Evolutionary conservation across 179 eudicot species (phyloP).

Genomic region (Vitellaria paradoxa): DNA sequence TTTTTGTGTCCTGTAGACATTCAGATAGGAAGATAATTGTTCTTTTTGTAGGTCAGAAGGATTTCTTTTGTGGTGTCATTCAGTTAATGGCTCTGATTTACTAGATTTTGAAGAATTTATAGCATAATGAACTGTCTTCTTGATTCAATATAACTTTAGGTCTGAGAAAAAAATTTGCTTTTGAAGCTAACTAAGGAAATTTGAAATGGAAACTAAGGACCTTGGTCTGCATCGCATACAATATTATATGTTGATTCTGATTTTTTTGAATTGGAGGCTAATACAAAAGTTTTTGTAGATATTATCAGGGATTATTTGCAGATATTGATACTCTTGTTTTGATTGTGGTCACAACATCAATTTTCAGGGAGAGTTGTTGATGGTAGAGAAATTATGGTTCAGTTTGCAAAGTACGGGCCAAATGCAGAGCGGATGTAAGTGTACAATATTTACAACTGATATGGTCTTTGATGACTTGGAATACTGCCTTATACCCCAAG

Average conservation of each 20-base stretch:
- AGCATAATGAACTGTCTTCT: no score
- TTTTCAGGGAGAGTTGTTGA: slow-evolving; percentile 56
- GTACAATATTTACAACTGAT: neutral
- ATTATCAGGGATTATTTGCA: neutral
- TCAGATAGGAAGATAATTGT: no score
- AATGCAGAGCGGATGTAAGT: slow-evolving; percentile 69
- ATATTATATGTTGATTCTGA: neutral
- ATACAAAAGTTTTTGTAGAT: neutral
- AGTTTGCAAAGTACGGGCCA: slow-evolving; percentile 72
- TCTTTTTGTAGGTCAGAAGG: no score
- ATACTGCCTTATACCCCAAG: neutral
- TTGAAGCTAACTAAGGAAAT: neutral
- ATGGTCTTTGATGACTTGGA: neutral
- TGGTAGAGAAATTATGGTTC: slow-evolving; percentile 74
- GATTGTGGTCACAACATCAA: neutral
- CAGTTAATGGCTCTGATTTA: no score
- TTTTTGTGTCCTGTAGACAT: no score
- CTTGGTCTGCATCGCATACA: neutral
- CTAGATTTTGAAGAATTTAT: no score
- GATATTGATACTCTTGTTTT: slow-evolving; percentile 4
- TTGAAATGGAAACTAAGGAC: neutral
- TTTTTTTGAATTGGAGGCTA: neutral
- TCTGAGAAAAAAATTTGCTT: no score
- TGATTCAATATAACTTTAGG: neutral
- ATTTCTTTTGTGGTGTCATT: no score